Evolutionary conservation across 345 rosid genomes (phyloP), one percentile per base, ranked within the genome.

Genomic region (Eucalyptus marginata): DNA sequence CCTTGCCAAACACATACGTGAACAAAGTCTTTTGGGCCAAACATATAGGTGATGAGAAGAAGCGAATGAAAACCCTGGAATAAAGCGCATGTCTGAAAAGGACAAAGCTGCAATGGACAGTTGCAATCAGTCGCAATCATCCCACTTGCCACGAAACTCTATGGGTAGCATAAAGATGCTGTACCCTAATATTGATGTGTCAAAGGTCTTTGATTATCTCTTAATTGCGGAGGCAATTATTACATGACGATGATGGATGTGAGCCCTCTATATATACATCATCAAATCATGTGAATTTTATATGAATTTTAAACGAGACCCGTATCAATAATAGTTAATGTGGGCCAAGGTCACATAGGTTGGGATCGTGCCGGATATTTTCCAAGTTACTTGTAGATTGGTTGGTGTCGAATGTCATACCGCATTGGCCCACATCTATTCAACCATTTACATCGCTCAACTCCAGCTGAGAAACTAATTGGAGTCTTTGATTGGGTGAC

Each of bases 301-400:
- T 3, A 15, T 76, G 47, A 5, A 76, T 76, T 25, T 13, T 13
- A 40, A 2, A 15, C 40, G 47, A 76, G 2, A 76, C 4, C 3
- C 8, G 8, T 4, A 5, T 40, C 1, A 10, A 76, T 7, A 10
- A 40, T 3, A 5, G 3, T 11, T 1, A 76, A 40, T 40, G 27
- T 76, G 47, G 7, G 2, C 43, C 24, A 5, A 40, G 29, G 14
- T 76, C 47, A 76, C 7, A 40, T 40, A 11, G 8, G 20, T 40
- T 11, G 47, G 47, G 9, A 76, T 40, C 29, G 5, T 11, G 47
- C 7, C 7, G 0, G 47, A 76, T 36, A 3, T 20, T 76, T 76
- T 76, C 83, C 29, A 22, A 76, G 14, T 36, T 36, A 76, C 14
- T 10, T 40, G 47, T 20, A 12, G 15, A 76, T 76, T 40, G 83